Base-by-base conservation (phyloP, 495 filamentous ascomycete genomes). In the Aspergillus heteromorphus region DNA sequence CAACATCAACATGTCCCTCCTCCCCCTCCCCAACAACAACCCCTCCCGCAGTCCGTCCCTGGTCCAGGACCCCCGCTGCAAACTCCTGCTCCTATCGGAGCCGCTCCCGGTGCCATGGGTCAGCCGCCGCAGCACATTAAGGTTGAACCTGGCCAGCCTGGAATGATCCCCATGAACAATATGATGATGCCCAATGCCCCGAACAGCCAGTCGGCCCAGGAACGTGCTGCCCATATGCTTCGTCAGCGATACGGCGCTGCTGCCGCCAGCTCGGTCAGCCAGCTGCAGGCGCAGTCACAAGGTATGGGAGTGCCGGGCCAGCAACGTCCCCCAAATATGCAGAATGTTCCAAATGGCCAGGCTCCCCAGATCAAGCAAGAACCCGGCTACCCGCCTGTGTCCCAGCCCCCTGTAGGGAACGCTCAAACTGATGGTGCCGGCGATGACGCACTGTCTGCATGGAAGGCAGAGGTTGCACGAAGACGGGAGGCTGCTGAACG, bases 341-440 rank as follows among this genome's bases (percentile, higher is more conserved):
- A 72, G 21, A 71, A 72, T 23, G 56, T 69, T 30, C 59, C 73
- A 58, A 80, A 72, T 60, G 79, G 69, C 36, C 75, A 72, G 59
- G 67, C 57, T 50, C 76, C 62, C 29, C 71, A 68, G 11, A 72
- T 79, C 52, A 79, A 80, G 56, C 78, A 77, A 55, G 77, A 78
- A 49, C 68, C 69, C 16, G 60, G 70, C 13, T 75, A 75, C 38
- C 67, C 73, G n/a, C 73, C 76, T 42, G 68, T 75, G 40, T 65
- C 65, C 10, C 64, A 65, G 42, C 60, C 68, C 10, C 53, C 63
- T 23, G 57, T 72, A 53, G 72, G 68, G 47, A 72, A 68, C 38
- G 56, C 83, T 19, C 91, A 95, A 66, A 85, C 84, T 38, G 91
- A 96, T 67, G 91, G 91, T 53, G 76, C 84, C 48, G 77, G 69